These are phyloP conservation scores for Verticillium dahliae DNA, from an alignment of 2,329 filamentous ascomycete species.

Conservation along the genomic window DNA sequence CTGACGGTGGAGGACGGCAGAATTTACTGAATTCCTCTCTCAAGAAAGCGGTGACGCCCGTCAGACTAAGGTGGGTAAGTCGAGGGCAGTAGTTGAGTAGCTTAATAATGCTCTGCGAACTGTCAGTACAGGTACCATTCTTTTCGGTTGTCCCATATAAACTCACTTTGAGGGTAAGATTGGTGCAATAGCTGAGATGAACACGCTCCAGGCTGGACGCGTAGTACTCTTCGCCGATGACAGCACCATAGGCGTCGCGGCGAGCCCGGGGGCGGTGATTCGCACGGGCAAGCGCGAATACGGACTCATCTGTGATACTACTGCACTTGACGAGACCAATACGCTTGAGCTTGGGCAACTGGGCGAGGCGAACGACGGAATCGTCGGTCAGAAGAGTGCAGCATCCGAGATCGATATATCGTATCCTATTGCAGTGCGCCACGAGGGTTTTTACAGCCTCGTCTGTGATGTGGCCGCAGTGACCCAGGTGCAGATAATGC, in stretches of 20 bases:
- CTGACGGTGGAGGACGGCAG: conserved; percentile 76
- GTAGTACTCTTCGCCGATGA: conserved; percentile 44
- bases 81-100: conserved; percentile 87
- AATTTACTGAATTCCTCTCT: conserved; percentile 77
- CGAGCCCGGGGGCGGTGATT: conserved; percentile 46
- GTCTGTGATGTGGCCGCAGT: conserved; percentile 89
- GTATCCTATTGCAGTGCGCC: conserved; percentile 80
- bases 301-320: conserved; percentile 83
- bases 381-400: conserved; percentile 82
- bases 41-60: conserved; percentile 86
- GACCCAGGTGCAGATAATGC: conserved; percentile 92
- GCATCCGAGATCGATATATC: conserved; percentile 97
- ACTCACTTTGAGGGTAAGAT: conserved; percentile 72
- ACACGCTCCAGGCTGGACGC: conserved; percentile 78
- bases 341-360: conserved; percentile 84
- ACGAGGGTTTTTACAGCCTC: conserved; percentile 79
- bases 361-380: conserved; percentile 77
- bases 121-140: conserved; percentile 1
- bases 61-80: conserved; percentile 89
- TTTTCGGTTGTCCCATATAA: not conserved
- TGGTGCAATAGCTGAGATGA: conserved; percentile 90
- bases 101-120: conserved; percentile 71
- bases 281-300: conserved; percentile 73
- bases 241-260: conserved; percentile 40
- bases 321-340: conserved; percentile 94